Conservation (phyloP, 768 basidiomycete species). For the Coprinellus aureogranulatus region DNA sequence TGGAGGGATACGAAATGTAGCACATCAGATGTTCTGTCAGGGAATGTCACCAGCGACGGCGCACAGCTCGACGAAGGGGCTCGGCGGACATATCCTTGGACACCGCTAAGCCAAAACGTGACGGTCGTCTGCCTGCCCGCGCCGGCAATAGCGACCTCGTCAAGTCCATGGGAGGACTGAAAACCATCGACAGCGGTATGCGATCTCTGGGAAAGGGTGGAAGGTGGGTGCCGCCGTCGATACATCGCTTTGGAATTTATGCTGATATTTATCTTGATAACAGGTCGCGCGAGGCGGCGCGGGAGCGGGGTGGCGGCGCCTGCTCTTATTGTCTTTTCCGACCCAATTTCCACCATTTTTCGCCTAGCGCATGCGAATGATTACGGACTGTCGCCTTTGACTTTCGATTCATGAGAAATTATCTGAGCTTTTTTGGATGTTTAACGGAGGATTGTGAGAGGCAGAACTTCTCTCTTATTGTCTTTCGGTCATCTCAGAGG, state of each 20-base stretch:
- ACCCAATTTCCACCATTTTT: too few relatives aligned
- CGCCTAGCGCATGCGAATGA: too few relatives aligned
- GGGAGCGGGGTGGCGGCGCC: too few relatives aligned
- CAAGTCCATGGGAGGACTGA: background rate
- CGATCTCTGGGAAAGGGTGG: background rate
- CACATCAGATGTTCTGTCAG: constrained; percentile 23
- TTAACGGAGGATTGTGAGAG: too few relatives aligned
- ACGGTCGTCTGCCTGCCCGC: constrained; percentile 11
- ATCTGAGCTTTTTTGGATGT: too few relatives aligned
- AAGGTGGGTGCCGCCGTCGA: constrained; percentile 2
- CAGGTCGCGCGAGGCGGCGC: background rate
- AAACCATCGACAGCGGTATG: background rate
- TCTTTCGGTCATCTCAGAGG: too few relatives aligned
- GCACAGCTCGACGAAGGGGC: constrained; percentile 9
- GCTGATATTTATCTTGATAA: background rate
- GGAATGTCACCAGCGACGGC: constrained; percentile 5
- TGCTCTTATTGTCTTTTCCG: background rate
- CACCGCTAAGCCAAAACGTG: constrained; percentile 18
- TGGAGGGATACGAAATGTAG: constrained; percentile 43
- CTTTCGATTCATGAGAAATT: too few relatives aligned
- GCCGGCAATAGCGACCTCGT: background rate
- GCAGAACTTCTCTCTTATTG: too few relatives aligned
- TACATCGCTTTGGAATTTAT: background rate
- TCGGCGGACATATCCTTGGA: constrained; percentile 10
- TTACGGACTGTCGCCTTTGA: too few relatives aligned